Base-by-base conservation (phyloP, 1,284 basidiomycete species). In the Rugosomyces carneus region DNA sequence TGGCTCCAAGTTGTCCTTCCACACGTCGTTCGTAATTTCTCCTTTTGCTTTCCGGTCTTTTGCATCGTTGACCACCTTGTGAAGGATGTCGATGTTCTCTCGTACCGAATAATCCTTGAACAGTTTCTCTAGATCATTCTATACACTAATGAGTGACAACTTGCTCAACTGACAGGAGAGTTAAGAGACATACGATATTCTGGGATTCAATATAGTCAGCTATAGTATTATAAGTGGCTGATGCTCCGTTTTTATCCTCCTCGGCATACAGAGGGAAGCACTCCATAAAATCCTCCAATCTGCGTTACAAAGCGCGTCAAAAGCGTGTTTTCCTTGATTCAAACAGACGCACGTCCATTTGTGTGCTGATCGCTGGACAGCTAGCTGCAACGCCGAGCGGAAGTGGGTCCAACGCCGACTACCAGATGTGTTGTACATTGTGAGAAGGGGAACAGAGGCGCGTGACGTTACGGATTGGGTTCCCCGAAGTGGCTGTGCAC, bases 351-450 rank as follows among this genome's bases (percentile, higher is more conserved):
- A 86, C 85, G 83, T 82, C 85, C 86, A 89, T 57, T 87, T 87
- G 60, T 84, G 81, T 3, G 84, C 78, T n/a, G 83, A 75, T 16
- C 82, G 72, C 55, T 84, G 82, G 19, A 85, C 77, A 11, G 85
- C 85, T 10, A 85, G 75, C 57, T 86, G 81, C 21, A 89, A 62
- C 0, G 85, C 86, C 1, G 82, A 81, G 50, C 81, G 77, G 50
- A 88, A 88, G 58, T 84, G 79, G 0, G 73, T 77, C 82, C 84
- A 89, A 26, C 86, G 78, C 58, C 79, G 78, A 57, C 78, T 86
- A 41, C 78, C 78, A 6, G 66, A 61, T 51, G 68, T 62, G 58
- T 69, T 65, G 55, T 69, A 68, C 74, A 75, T 75, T 40, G 8
- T 38, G 3, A 13, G 34, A 16, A 15, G 36, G 24, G 5, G 11